A percentile compares a stretch with the other conserved stretches of the same genome.
These are phyloP conservation scores for Blepharisma japonicum DNA, from an alignment of 73 alveolate species.

Conservation along the genomic window DNA sequence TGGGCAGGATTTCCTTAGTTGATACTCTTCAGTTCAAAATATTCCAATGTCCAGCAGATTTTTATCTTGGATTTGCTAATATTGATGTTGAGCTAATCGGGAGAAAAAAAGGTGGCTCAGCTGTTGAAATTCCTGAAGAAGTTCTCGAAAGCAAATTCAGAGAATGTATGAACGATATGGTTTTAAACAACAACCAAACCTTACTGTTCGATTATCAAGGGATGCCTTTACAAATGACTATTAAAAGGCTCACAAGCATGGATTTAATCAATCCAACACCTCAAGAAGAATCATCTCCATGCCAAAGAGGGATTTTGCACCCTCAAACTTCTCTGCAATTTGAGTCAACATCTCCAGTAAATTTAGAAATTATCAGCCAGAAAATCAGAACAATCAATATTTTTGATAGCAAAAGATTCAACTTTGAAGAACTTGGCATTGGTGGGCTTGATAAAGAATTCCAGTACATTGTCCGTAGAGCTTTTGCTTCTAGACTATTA, in stretches of 20 bases:
- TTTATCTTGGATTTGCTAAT: neutral
- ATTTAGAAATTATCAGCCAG: neutral
- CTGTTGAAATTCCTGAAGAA: slow-evolving; percentile 25
- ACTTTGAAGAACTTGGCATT: slow-evolving; percentile 98
- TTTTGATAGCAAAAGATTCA: slow-evolving; percentile 50
- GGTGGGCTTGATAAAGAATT: slow-evolving; percentile 99
- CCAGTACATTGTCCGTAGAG: slow-evolving; percentile 98
- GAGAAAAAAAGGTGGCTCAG: neutral
- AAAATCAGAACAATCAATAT: slow-evolving; percentile 13
- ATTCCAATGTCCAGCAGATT: slow-evolving; percentile 24
- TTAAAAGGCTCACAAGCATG: neutral
- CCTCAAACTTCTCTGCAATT: slow-evolving; percentile 13
- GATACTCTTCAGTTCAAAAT: neutral
- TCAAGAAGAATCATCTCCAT: neutral
- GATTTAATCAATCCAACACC: slow-evolving; percentile 9
- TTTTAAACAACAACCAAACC: slow-evolving; percentile 2
- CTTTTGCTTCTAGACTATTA: slow-evolving; percentile 97
- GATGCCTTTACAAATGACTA: neutral
- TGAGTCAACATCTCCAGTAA: neutral
- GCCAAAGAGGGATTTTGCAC: slow-evolving; percentile 17
- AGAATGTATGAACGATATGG: neutral
- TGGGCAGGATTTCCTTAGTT: neutral
- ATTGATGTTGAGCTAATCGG: neutral
- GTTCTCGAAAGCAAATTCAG: slow-evolving; percentile 16
- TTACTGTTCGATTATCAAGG: slow-evolving; percentile 18